Conservation (phyloP, 192 early-diverging fungal species). For the Gonapodya prolifera region DNA sequence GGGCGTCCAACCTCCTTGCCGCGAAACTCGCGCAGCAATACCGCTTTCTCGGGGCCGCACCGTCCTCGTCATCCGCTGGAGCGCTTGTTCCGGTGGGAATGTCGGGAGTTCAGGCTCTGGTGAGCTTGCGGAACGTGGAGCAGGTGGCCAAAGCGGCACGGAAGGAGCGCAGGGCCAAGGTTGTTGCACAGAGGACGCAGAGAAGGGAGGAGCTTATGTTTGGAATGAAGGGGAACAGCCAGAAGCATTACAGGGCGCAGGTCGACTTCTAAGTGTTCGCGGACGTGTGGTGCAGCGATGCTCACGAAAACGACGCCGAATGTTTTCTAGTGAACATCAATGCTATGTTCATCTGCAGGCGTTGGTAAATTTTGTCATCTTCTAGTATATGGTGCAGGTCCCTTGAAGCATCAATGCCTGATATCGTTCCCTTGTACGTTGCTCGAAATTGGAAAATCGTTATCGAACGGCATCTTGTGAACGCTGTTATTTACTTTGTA, state of each 20-base stretch:
- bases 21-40: constrained; percentile 7
- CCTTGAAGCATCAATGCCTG: no score
- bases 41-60: constrained; percentile 41
- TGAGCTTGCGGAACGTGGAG: constrained; percentile 24
- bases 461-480: no score
- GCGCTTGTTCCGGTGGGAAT: constrained; percentile 51
- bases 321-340: neutral
- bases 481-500: no score
- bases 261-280: constrained; percentile 41
- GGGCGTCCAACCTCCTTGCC: constrained; percentile 9
- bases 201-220: constrained; percentile 45
- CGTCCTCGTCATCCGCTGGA: constrained; percentile 63
- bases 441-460: no score
- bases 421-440: no score
- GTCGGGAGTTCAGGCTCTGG: constrained; percentile 19
- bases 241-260: constrained; percentile 74
- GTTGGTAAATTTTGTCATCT: no score
- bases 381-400: no score
- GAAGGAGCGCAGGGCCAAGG: constrained; percentile 43
- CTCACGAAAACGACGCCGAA: neutral
- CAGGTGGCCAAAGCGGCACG: constrained; percentile 48
- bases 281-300: neutral
- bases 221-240: constrained; percentile 51
- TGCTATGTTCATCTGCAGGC: no score
- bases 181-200: constrained; percentile 7